A percentile compares a stretch with the other conserved stretches of the same genome.
Evolutionary conservation across 2,329 filamentous ascomycete genomes (phyloP).

Genomic region (Sporothrix luriei): DNA sequence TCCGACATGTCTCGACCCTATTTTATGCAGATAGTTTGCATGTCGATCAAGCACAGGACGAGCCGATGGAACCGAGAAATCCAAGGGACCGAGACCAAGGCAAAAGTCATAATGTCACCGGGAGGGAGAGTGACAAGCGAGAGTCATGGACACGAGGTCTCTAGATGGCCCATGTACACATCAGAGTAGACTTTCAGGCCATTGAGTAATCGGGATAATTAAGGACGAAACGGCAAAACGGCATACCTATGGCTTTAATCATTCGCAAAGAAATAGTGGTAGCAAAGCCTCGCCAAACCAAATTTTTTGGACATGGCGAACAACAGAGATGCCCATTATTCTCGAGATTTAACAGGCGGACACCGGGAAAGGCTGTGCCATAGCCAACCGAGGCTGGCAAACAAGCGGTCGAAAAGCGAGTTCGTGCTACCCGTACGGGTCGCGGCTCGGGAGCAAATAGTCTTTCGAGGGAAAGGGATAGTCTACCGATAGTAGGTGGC

Average conservation of each 20-base stretch:
- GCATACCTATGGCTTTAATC: too few relatives aligned
- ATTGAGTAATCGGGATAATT: too few relatives aligned
- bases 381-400: neutral
- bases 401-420: neutral
- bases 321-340: neutral
- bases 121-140: neutral
- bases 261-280: too few relatives aligned
- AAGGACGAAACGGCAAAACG: too few relatives aligned
- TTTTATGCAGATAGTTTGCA: neutral
- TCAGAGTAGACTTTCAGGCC: neutral
- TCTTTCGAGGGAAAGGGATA: neutral
- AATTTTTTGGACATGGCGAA: neutral
- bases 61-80: conserved; percentile 1
- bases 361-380: conserved; percentile 10
- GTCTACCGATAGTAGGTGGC: neutral
- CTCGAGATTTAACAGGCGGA: neutral
- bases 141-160: neutral
- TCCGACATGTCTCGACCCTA: neutral
- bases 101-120: neutral
- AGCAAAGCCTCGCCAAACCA: neutral
- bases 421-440: conserved; percentile 6
- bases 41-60: neutral
- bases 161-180: too few relatives aligned
- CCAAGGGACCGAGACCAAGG: neutral
- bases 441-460: conserved; percentile 1